Evolutionary conservation across 148 eudicot species (phyloP).

Genomic region (Agrostemma githago): DNA sequence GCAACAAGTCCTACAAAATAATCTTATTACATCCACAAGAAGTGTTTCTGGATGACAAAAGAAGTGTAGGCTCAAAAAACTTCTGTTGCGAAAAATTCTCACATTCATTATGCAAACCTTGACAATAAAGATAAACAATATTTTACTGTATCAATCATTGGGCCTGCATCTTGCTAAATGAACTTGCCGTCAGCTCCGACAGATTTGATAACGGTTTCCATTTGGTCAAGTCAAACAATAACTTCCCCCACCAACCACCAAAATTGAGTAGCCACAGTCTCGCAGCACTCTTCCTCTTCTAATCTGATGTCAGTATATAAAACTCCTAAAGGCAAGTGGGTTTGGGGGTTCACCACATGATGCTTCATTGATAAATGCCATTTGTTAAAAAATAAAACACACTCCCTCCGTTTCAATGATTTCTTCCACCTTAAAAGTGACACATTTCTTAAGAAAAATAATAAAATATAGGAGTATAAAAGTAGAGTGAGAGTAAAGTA

Average conservation of each 20-base stretch:
- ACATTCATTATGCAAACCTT: not conserved
- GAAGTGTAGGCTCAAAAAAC: not conserved
- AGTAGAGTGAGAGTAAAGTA: too few relatives aligned
- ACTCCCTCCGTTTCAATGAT: too few relatives aligned
- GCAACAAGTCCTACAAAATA: not conserved
- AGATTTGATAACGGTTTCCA: slow-evolving; percentile 5
- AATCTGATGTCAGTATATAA: not conserved
- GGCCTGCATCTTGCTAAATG: slow-evolving; percentile 1
- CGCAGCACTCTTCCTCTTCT: not conserved
- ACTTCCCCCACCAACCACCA: not conserved
- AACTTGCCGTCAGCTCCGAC: not conserved
- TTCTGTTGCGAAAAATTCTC: not conserved
- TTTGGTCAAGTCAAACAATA: not conserved
- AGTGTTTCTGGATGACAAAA: not conserved
- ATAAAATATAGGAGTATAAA: too few relatives aligned
- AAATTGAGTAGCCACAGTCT: not conserved
- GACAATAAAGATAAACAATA: not conserved
- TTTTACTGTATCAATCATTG: slow-evolving; percentile 4
- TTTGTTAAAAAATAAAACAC: not conserved
- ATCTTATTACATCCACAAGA: not conserved
- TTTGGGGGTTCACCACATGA: not conserved
- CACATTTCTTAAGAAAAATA: too few relatives aligned
- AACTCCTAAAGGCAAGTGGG: not conserved
- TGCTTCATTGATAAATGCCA: not conserved
- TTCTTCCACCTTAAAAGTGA: too few relatives aligned